These are phyloP conservation scores for Boletus reticuloceps DNA, from an alignment of 768 basidiomycete species.

Conservation along the genomic window DNA sequence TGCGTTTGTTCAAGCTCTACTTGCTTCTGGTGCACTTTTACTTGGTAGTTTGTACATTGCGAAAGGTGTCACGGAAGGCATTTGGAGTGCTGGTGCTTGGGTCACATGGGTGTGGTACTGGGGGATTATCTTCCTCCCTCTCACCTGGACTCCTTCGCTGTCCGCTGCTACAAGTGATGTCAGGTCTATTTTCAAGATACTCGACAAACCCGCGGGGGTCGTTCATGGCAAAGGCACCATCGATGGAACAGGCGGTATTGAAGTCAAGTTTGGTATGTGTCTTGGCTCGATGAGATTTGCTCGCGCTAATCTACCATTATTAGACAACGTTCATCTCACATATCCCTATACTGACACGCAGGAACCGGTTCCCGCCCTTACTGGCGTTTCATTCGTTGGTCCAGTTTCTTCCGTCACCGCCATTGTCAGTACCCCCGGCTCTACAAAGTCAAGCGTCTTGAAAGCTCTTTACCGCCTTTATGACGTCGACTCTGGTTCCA, in stretches of 20 bases:
- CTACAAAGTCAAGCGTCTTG: slow-evolving; percentile 81
- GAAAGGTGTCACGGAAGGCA: slow-evolving; percentile 26
- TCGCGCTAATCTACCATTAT: not conserved
- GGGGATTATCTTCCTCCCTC: slow-evolving; percentile 34
- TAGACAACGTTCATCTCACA: slow-evolving; percentile 84
- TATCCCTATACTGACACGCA: slow-evolving; percentile 61
- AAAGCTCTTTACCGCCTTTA: slow-evolving; percentile 93
- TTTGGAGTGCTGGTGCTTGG: slow-evolving; percentile 30
- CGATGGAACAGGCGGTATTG: slow-evolving; percentile 67
- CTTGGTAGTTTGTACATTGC: slow-evolving; percentile 47
- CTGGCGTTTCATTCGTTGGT: slow-evolving; percentile 83
- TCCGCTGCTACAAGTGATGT: slow-evolving; percentile 76
- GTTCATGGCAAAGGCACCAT: slow-evolving; percentile 77
- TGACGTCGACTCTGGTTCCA: slow-evolving; percentile 77
- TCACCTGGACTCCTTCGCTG: slow-evolving; percentile 40
- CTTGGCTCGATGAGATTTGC: no score
- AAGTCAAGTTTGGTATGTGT: slow-evolving; percentile 81
- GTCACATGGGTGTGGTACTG: slow-evolving; percentile 32
- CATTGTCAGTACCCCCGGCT: slow-evolving; percentile 80
- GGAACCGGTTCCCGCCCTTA: slow-evolving; percentile 54
- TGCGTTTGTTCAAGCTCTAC: slow-evolving; percentile 65
- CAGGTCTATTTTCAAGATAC: slow-evolving; percentile 73
- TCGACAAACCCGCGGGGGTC: slow-evolving; percentile 82
- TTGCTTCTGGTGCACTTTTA: slow-evolving; percentile 79
- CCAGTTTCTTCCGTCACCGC: slow-evolving; percentile 87